Percentiles rank a stretch among this genome's conserved stretches.
Conservation (phyloP, 176 grass and related monocot species). For the Phoenix dactylifera region DNA sequence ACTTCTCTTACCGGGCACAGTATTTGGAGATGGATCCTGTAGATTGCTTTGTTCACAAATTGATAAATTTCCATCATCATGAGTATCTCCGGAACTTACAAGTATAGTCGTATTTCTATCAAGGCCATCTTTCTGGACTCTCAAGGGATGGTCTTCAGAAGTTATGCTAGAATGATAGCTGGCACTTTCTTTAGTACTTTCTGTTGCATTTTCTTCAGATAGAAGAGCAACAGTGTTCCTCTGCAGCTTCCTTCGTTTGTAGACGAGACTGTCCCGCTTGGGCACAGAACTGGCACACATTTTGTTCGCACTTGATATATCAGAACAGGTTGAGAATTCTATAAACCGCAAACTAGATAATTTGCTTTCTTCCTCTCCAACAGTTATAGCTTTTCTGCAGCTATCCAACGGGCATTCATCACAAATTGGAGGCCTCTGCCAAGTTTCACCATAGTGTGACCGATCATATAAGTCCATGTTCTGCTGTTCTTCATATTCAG, state of each 20-base stretch:
- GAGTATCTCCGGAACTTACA: constrained; percentile 12
- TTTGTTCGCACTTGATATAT: constrained; percentile 23
- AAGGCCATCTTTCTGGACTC: background rate
- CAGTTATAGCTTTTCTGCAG: constrained; percentile 22
- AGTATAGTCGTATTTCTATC: constrained; percentile 5
- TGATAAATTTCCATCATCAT: constrained; percentile 20
- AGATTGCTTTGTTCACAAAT: background rate
- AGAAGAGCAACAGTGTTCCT: constrained; percentile 35
- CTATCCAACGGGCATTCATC: constrained; percentile 29
- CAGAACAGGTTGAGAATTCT: constrained; percentile 20
- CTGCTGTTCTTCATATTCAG: constrained; percentile 4
- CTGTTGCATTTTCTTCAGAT: constrained; percentile 24
- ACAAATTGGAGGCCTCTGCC: constrained; percentile 48
- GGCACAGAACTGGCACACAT: constrained; percentile 38
- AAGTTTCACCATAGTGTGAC: constrained; percentile 29
- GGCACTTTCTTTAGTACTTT: constrained; percentile 19
- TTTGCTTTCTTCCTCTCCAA: constrained; percentile 30
- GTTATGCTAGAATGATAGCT: constrained; percentile 8
- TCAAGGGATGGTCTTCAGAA: constrained; percentile 25
- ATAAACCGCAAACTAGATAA: constrained; percentile 17
- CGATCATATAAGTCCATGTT: constrained; percentile 15
- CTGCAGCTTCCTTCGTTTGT: constrained; percentile 53
- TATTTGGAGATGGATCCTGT: background rate
- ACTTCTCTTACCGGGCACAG: background rate
- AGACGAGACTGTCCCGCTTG: constrained; percentile 45